phyloP scores from a whole-genome alignment of 2,329 filamentous ascomycete species.

The Neofusicoccum cordaticola region DNA sequence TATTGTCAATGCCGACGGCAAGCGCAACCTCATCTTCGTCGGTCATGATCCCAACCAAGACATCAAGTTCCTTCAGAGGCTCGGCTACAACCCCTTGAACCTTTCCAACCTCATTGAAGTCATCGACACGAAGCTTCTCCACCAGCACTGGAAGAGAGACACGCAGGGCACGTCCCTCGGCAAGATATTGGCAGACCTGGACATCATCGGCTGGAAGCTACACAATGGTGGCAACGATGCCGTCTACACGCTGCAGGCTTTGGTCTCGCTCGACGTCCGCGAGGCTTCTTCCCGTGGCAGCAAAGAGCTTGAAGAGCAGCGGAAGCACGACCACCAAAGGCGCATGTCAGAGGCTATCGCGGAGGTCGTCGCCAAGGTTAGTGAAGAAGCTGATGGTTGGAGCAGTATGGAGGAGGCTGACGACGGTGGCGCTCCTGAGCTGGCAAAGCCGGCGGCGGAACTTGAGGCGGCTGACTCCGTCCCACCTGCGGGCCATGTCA shows the following conservation, averaged over 20 bases:
- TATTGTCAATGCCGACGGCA: constrained; percentile 25
- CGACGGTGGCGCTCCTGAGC: constrained; percentile 27
- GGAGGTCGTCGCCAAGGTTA: constrained; percentile 38
- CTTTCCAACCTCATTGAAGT: constrained; percentile 59
- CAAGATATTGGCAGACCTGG: constrained; percentile 61
- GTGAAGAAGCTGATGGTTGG: constrained; percentile 39
- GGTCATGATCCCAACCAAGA: constrained; percentile 73
- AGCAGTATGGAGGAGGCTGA: constrained; percentile 33
- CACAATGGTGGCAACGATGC: constrained; percentile 90
- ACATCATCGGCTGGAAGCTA: constrained; percentile 62
- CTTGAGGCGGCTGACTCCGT: not conserved
- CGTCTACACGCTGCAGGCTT: constrained; percentile 70
- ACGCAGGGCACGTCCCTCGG: constrained; percentile 56
- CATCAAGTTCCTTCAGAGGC: constrained; percentile 60
- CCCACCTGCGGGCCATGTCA: not conserved
- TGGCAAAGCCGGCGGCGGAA: not conserved
- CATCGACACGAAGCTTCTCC: constrained; percentile 72
- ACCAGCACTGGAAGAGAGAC: constrained; percentile 59
- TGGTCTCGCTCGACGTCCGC: constrained; percentile 61
- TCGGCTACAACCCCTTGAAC: constrained; percentile 62
- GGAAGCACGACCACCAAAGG: constrained; percentile 25
- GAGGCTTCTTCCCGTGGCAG: constrained; percentile 38
- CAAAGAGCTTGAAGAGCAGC: constrained; percentile 25
- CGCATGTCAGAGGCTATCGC: constrained; percentile 27
- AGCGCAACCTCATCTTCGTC: constrained; percentile 68